Percentiles rank a stretch among this genome's conserved stretches.
These are phyloP conservation scores for Rhynchospora tenuis DNA, from an alignment of 176 grass and related monocot species.

Conservation along the genomic window DNA sequence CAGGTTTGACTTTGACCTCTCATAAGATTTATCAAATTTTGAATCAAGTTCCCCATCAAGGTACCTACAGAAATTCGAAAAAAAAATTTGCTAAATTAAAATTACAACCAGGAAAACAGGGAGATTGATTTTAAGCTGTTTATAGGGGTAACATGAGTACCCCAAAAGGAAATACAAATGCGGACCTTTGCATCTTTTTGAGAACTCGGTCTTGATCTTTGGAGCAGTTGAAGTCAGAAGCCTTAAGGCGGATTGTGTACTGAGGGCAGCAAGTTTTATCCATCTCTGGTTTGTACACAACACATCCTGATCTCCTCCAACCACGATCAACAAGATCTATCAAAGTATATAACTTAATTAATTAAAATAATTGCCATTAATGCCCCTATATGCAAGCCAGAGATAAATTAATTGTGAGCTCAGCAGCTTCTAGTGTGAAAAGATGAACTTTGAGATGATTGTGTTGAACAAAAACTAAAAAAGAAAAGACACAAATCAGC, in stretches of 20 bases:
- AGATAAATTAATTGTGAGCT: not conserved
- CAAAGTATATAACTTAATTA: not conserved
- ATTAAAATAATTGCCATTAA: not conserved
- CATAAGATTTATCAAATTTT: constrained; percentile 37
- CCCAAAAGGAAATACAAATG: not conserved
- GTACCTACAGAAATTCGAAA: constrained; percentile 36
- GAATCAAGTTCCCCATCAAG: constrained; percentile 55
- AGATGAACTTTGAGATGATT: not conserved
- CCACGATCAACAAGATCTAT: constrained; percentile 83
- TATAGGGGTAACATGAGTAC: not conserved
- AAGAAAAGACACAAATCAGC: not conserved
- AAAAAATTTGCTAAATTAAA: not conserved
- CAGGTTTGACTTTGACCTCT: constrained; percentile 32
- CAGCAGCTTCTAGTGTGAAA: not conserved
- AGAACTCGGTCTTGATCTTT: constrained; percentile 84
- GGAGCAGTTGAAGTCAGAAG: constrained; percentile 60
- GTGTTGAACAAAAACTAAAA: not conserved
- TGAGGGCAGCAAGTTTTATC: constrained; percentile 83
- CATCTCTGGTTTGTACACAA: constrained; percentile 98
- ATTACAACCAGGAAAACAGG: not conserved
- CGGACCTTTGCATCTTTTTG: constrained; percentile 91
- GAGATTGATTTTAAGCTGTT: constrained; percentile 17
- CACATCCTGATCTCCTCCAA: constrained; percentile 89
- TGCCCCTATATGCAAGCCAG: not conserved
- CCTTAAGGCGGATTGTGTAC: constrained; percentile 96